Base-by-base conservation (phyloP, 768 basidiomycete genomes). In the Suillus placidus region DNA sequence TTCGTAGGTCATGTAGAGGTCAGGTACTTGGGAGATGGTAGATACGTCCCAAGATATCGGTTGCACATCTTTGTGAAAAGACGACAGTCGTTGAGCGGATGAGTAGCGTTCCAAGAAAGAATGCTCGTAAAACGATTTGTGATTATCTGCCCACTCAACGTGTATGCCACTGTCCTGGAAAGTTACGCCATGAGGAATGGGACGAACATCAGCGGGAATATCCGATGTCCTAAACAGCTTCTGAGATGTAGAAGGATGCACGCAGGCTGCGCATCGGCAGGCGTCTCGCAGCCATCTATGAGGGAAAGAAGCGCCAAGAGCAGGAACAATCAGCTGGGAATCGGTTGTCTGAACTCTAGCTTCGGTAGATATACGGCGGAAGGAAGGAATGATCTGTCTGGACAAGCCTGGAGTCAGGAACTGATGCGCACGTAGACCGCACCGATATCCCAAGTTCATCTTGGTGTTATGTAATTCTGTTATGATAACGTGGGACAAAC, bases 261-360 rank as follows among this genome's bases (percentile, higher is more conserved):
- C 76, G 68, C 91, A 95, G 2, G 78, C 71, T 0, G 86, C 78
- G 49, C 91, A 94, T 64, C 85, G 87, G 70, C 95, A 97, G 0
- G 91, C 85, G 71, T 98, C 95, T 30, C 95, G 88, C 12, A 99
- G 84, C 89, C 93, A 95, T 63, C 87, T 77, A 71, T 85, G 88
- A 0, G 91, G 84, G 69, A 93, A 87, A 12, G 77, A 72, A 34
- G 81, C 70, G 23, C 79, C 78, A 13, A 88, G 74, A 16, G 37
- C 61, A 7, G 71, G 69, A 54, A 76, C 61, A n/a, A 51, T 69
- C 38, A 76, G 45, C 42, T 40, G 62, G 13, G 32, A 62, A 38
- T 38, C 54, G 1, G 61, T 35, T 23, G 6, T 18, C 30, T 42
- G 58, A 42, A 13, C 40, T 42, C 18, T 16, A 20, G 40, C 6